These are phyloP conservation scores for Colletotrichum trifolii DNA, from an alignment of 2,329 filamentous ascomycete species.

Conservation along the genomic window DNA sequence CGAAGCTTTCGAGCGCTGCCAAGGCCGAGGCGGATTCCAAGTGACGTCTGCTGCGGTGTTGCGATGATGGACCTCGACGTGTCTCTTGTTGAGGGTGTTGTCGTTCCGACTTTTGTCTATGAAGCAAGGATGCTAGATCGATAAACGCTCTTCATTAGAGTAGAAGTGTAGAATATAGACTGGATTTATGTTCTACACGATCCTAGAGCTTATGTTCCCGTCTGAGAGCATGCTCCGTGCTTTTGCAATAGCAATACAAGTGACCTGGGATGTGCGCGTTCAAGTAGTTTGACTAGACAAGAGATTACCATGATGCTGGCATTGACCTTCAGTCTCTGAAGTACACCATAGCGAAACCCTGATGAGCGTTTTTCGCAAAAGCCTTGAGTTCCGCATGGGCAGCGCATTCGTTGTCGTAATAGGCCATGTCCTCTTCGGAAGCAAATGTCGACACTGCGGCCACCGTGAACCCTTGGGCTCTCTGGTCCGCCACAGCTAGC, in stretches of 20 bases:
- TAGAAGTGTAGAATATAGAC: too few relatives aligned
- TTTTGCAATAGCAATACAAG: too few relatives aligned
- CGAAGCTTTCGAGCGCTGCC: neutral
- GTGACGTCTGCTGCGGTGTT: conserved; percentile 63
- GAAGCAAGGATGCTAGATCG: too few relatives aligned
- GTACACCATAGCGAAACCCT: conserved; percentile 63
- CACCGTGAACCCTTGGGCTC: conserved; percentile 69
- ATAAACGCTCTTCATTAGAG: too few relatives aligned
- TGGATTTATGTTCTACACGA: too few relatives aligned
- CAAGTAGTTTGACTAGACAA: too few relatives aligned
- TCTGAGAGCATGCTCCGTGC: too few relatives aligned
- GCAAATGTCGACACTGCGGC: conserved; percentile 66
- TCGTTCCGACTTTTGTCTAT: too few relatives aligned
- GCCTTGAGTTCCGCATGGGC: conserved; percentile 46
- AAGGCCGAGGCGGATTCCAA: conserved; percentile 41
- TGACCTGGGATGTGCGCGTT: too few relatives aligned
- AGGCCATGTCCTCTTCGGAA: conserved; percentile 68
- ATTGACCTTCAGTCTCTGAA: conserved; percentile 44
- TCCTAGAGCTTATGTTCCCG: too few relatives aligned
- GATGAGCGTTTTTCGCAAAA: conserved; percentile 45
- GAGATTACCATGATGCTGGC: too few relatives aligned
- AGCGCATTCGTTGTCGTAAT: conserved; percentile 63
- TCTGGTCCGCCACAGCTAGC: conserved; percentile 61
- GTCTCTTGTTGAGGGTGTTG: too few relatives aligned
- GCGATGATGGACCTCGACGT: conserved; percentile 43